These are phyloP conservation scores for Ganoderma meredithae DNA, from an alignment of 1,284 basidiomycete genomes.

Conservation along the genomic window DNA sequence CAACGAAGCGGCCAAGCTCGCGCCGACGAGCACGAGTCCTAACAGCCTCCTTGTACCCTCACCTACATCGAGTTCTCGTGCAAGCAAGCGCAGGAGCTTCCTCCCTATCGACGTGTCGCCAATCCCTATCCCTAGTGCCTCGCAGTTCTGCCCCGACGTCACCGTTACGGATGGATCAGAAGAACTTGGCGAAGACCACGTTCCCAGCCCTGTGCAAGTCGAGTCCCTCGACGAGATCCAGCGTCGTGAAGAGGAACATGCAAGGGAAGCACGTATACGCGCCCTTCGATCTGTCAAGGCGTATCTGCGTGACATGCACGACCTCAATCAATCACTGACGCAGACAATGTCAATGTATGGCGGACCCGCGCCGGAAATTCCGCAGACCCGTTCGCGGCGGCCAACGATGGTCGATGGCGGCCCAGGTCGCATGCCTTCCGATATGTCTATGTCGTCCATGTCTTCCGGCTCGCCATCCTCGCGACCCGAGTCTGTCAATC, in stretches of 20 bases:
- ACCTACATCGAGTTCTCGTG: constrained; percentile 56
- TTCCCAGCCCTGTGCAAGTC: constrained; percentile 53
- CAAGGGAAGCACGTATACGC: constrained; percentile 72
- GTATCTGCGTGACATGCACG: constrained; percentile 95
- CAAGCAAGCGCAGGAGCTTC: constrained; percentile 83
- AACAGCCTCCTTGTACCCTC: constrained; percentile 52
- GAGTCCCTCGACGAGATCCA: constrained; percentile 53
- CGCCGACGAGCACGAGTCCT: constrained; percentile 36
- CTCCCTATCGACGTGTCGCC: constrained; percentile 76
- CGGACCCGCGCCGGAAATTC: constrained; percentile 42
- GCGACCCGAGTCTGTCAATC: constrained; percentile 52
- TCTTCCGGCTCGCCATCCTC: constrained; percentile 33
- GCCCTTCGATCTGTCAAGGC: constrained; percentile 92
- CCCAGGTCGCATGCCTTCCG: constrained; percentile 54
- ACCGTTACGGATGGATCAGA: constrained; percentile 52
- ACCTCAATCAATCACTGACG: constrained; percentile 72
- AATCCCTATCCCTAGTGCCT: constrained; percentile 67
- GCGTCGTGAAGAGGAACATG: constrained; percentile 73
- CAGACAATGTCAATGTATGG: constrained; percentile 56
- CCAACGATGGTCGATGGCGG: constrained; percentile 67
- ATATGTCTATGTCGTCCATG: constrained; percentile 44
- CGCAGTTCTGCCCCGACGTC: constrained; percentile 64
- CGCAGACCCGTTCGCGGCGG: constrained; percentile 59
- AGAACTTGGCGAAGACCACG: constrained; percentile 46
- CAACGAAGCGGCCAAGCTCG: constrained; percentile 35